These are phyloP conservation scores for Crithidia bombi DNA, from an alignment of 208 protist species.

Conservation along the genomic window DNA sequence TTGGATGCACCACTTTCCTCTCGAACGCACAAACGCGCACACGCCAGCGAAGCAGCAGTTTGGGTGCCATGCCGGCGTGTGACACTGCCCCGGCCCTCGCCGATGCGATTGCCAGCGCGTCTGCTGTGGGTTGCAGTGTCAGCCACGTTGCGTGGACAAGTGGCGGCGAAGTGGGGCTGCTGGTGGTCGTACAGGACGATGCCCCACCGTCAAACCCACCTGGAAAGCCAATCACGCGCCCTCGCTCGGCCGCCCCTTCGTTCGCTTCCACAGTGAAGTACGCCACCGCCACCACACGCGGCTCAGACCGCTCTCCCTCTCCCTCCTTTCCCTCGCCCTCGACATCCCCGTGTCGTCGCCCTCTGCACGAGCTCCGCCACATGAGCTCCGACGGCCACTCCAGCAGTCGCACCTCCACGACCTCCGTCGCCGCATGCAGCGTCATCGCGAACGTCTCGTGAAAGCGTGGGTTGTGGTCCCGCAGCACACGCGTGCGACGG, in stretches of 20 bases:
- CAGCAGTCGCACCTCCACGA: conserved; percentile 15
- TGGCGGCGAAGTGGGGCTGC: not conserved
- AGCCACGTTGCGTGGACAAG: not conserved
- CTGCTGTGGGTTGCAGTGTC: not conserved
- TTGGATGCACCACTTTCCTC: no score
- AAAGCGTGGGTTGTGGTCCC: not conserved
- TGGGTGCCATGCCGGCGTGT: not conserved
- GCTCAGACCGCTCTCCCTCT: not conserved
- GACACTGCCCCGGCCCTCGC: not conserved
- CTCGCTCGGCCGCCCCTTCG: not conserved
- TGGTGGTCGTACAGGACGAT: no score
- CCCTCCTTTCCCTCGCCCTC: not conserved
- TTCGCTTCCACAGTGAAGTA: not conserved
- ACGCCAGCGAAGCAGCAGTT: conserved; percentile 14
- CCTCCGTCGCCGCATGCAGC: conserved; percentile 10
- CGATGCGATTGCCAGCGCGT: not conserved
- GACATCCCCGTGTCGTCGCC: no score
- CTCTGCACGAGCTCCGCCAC: no score
- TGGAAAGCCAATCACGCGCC: no score
- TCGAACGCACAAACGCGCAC: not conserved
- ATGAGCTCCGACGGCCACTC: not conserved
- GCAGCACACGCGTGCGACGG: not conserved
- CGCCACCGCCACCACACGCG: not conserved
- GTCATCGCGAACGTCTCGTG: conserved; percentile 6
- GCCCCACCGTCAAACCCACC: no score